phyloP scores from a whole-genome alignment of 768 basidiomycete species.

The Xerocomus spinulosus region DNA sequence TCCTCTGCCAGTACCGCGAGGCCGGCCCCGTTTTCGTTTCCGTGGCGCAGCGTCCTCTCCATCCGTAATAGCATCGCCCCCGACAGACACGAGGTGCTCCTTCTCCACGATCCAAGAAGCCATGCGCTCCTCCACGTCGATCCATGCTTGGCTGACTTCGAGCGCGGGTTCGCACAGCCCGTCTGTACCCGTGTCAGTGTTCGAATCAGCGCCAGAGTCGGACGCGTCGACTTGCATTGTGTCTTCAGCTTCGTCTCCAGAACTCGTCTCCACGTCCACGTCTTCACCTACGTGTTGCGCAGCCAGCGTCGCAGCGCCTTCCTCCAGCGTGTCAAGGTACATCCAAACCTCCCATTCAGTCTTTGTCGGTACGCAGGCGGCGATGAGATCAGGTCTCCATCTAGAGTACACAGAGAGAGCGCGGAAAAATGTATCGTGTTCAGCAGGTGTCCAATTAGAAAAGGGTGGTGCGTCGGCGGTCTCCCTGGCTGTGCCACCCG shows the following conservation, averaged over 20 bases:
- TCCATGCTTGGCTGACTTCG: constrained; percentile 35
- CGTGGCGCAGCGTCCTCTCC: neutral
- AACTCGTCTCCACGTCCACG: neutral
- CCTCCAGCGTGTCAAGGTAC: constrained; percentile 55
- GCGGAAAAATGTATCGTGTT: constrained; percentile 71
- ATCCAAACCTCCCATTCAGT: constrained; percentile 60
- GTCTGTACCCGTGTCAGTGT: constrained; percentile 1
- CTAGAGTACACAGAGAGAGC: constrained; percentile 63
- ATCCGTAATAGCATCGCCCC: neutral
- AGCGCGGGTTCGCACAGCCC: constrained; percentile 26
- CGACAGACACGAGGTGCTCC: constrained; percentile 10
- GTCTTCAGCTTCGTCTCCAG: neutral
- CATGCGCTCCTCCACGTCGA: constrained; percentile 31
- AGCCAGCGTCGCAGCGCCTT: constrained; percentile 15
- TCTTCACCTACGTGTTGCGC: constrained; percentile 11
- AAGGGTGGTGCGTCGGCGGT: neutral
- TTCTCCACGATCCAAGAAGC: constrained; percentile 21
- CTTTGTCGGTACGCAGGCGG: constrained; percentile 61
- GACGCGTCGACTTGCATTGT: neutral
- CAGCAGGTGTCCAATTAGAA: constrained; percentile 56
- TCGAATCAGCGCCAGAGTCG: constrained; percentile 11
- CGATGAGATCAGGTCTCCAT: constrained; percentile 73
- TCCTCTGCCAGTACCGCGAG: neutral
- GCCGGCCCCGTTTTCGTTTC: constrained; percentile 14
- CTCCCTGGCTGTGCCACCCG: neutral